Base-by-base conservation (phyloP, 2,329 filamentous ascomycete genomes). In the Penicillium crustosum region DNA sequence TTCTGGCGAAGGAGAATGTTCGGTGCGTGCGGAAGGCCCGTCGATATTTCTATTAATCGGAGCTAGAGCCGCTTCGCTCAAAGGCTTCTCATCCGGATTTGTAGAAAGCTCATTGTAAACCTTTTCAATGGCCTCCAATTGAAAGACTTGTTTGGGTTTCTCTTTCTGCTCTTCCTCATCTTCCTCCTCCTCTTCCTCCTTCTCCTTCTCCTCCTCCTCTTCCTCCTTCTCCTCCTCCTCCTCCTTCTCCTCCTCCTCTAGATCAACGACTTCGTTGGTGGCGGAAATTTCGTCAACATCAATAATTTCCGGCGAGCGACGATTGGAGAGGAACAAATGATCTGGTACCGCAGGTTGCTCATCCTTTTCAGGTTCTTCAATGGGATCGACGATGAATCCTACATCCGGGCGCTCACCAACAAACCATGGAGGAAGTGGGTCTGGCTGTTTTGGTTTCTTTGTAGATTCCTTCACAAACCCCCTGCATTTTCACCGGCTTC, bases 381-480 rank as follows among this genome's bases (percentile, higher is more conserved):
- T 53, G 13, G 65, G 59, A 57, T 76, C 71, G 1, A 56, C 31
- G 23, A 73, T 67, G 38, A 75, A 75, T 6, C 71, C 66, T 13
- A 70, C 63, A 53, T 73, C 69, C 3, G 68, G 62, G 36, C 65
- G 68, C n/a, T 68, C 68, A 6, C 71, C 73, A 49, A 72, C 69
- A 60, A 81, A 81, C 79, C 79, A 81, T 7, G 77, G 77, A 6
- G 79, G 79, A 36, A 80, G 65, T 29, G 73, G 70, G 27, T 75
- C 68, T 4, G 63, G 39, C 49, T 69, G 66, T 17, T 73, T 73
- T 31, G 63, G 60, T 23, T 68, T 67, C 21, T 72, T 71, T 31
- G 63, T 61, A 21, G 66, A 57, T 23, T 81, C 79, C 62, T 79
- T 84, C 55, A 88, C 83, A 66, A 92, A 91, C 0, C 88, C 89